Base-by-base conservation (phyloP, 805 yeast genomes). In the Saccharomycopsis javanensis region DNA sequence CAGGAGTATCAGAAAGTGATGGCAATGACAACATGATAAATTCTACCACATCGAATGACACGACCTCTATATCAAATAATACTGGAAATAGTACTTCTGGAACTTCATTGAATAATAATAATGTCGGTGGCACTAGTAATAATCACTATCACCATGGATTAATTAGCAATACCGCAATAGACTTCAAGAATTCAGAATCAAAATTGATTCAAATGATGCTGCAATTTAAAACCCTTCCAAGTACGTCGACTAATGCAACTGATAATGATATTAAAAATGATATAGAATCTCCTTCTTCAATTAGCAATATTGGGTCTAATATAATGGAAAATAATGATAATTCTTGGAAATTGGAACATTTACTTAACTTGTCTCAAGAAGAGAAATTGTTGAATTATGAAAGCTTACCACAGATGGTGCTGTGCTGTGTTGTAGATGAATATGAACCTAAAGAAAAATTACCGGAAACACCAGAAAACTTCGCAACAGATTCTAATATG, bases 391-490 rank as follows among this genome's bases (percentile, higher is more conserved):
- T 72, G 38, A 67, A 74, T 48, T 83, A 81, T 62, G 71, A 78
- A 10, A 80, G 86, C 18, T 80, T 80, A 48, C 82, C 77, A 55
- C 87, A 83, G 63, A 75, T 82, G 50, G 79, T 82, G 2, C 80
- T 81, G 27, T 78, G 85, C 64, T 80, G 86, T 60, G 74, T 80
- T 11, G 79, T 77, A 64, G 83, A 80, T 56, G 68, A 65, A 10
- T 67, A 67, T 64, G 74, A 71, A 60, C 72, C 73, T 2, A 53
- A 42, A 3, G 51, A 30, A 38, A 25, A 23, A 11, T 42, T 42
- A 28, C 48, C 48, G 23, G 48, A 42, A 11, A 42, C 48, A 10
- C 51, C 23, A 35, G 48, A 18, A 34, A 48, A 27, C 20, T 15
- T n/a, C 20, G 31, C n/a, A 25, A 30, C 15, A 5, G 30, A 46